A percentile compares a stretch with the other conserved stretches of the same genome.
Evolutionary conservation across 2,329 filamentous ascomycete species (phyloP).

Genomic region (Fusarium odoratissimum): DNA sequence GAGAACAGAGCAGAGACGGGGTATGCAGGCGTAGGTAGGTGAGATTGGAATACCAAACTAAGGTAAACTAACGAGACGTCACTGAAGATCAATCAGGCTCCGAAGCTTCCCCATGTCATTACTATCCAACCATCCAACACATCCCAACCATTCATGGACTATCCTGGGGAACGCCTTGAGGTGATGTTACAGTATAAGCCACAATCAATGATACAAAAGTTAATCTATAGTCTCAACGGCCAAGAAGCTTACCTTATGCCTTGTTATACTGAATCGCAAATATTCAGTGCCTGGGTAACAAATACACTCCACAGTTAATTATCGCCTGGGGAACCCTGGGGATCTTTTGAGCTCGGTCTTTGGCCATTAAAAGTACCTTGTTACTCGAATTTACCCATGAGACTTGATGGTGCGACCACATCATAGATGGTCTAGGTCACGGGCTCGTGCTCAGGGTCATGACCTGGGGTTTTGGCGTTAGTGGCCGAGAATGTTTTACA

Average conservation of each 20-base stretch:
- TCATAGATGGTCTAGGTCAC: background rate
- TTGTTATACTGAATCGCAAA: background rate
- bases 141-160: background rate
- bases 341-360: conserved; percentile 11
- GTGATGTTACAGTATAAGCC: conserved; percentile 17
- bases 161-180: conserved; percentile 5
- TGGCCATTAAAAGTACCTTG: background rate
- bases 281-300: background rate
- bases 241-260: background rate
- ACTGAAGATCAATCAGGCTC: conserved; percentile 44
- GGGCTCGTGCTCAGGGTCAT: conserved; percentile 9
- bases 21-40: conserved; percentile 4
- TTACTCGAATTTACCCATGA: background rate
- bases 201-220: conserved; percentile 25
- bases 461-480: conserved; percentile 4
- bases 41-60: conserved; percentile 3
- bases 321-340: conserved; percentile 23
- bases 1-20: background rate
- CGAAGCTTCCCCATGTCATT: conserved; percentile 30
- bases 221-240: background rate
- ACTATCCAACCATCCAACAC: background rate
- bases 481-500: conserved; percentile 6
- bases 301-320: conserved; percentile 3
- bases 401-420: conserved; percentile 9
- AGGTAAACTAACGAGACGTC: conserved; percentile 33